Percentiles rank a stretch among this genome's conserved stretches.
phyloP scores from a whole-genome alignment of 1,139 yeast genomes.

The Kodamaea alishanica region DNA sequence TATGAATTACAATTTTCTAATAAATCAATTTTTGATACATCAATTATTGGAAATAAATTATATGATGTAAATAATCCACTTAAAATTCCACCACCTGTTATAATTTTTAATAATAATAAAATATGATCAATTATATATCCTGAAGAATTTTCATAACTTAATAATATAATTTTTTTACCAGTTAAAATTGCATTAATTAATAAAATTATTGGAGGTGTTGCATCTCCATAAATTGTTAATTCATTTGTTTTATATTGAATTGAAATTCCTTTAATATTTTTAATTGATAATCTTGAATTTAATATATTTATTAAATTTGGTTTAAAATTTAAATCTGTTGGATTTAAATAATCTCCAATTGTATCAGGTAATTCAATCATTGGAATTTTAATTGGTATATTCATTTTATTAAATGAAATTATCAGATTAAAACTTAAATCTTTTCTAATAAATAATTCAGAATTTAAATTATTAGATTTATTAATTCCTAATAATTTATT shows the following conservation, averaged over 20 bases:
- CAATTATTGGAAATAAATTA: conserved; percentile 59
- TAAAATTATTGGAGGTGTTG: conserved; percentile 56
- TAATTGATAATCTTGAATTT: conserved; percentile 31
- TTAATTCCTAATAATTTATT: conserved; percentile 37
- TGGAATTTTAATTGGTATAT: conserved; percentile 43
- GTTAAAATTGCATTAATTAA: conserved; percentile 57
- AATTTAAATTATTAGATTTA: conserved; percentile 25
- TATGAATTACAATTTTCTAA: conserved; percentile 51
- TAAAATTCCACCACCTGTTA: conserved; percentile 58
- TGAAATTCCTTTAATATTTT: conserved; percentile 10
- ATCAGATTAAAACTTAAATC: conserved; percentile 45
- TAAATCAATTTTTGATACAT: conserved; percentile 57
- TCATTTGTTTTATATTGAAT: conserved; percentile 29
- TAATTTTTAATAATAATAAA: conserved; percentile 49
- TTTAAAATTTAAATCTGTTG: conserved; percentile 45
- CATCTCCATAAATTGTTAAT: conserved; percentile 51
- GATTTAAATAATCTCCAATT: conserved; percentile 45
- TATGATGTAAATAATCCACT: conserved; percentile 46
- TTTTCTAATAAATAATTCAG: conserved; percentile 39
- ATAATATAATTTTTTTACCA: conserved; percentile 51
- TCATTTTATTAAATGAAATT: conserved; percentile 36
- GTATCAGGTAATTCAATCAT: conserved; percentile 40
- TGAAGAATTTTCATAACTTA: conserved; percentile 55
- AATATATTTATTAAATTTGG: conserved; percentile 40
- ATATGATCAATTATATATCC: conserved; percentile 55